Percentiles rank a stretch among this genome's conserved stretches.
Conservation (phyloP, 306 rosid genomes). For the Lupinus albus region DNA sequence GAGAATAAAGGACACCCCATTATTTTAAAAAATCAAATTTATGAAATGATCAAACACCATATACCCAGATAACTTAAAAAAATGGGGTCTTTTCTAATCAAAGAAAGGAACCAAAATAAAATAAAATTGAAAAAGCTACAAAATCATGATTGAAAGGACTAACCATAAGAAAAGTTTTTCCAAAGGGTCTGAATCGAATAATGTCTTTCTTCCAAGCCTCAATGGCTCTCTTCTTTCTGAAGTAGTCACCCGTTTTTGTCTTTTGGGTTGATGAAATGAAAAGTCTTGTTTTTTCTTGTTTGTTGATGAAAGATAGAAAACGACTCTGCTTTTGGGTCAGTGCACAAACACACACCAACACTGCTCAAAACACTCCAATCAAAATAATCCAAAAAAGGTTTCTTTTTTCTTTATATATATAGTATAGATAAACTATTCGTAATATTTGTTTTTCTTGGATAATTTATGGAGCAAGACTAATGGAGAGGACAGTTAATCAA, state of each 20-base stretch:
- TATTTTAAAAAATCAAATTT: not conserved
- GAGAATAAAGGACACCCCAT: conserved; percentile 28
- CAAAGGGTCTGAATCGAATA: conserved; percentile 34
- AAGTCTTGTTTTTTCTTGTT: not conserved
- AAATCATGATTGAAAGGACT: conserved; percentile 13
- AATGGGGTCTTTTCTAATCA: conserved; percentile 34
- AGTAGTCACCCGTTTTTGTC: conserved; percentile 45
- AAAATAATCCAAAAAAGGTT: no score
- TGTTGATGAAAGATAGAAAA: conserved; percentile 16
- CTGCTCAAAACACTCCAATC: no score
- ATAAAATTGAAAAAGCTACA: not conserved
- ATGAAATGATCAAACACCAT: conserved; percentile 18
- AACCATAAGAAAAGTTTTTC: conserved; percentile 47
- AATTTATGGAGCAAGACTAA: no score
- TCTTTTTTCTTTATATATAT: no score
- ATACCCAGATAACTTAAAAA: conserved; percentile 35
- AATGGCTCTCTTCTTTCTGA: conserved; percentile 48
- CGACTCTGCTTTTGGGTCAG: conserved; percentile 12
- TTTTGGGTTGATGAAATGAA: conserved; percentile 13
- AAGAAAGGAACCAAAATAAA: not conserved
- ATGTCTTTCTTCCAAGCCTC: conserved; percentile 43
- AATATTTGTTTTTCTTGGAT: no score
- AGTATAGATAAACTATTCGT: no score
- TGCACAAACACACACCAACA: not conserved
- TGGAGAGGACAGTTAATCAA: no score